Base-by-base conservation (phyloP, 805 yeast genomes). In the Ogataea nitratoaversa region DNA sequence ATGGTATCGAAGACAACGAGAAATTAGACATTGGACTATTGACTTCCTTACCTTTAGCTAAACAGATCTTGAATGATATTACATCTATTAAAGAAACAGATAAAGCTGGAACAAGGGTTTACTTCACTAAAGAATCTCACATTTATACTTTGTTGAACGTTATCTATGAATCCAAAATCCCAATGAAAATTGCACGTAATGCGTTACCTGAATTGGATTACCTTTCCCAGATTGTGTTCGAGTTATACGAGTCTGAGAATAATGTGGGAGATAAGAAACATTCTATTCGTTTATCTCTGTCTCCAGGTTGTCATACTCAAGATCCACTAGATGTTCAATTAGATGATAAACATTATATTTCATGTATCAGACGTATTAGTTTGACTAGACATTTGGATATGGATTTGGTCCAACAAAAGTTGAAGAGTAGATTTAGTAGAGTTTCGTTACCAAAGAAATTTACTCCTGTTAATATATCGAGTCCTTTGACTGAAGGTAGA, bases 231-330 rank as follows among this genome's bases (percentile, higher is more conserved):
- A 89, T 93, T 51, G 84, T 82, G 8, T 93, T 93, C 66, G 99
- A 93, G 62, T 66, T 93, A 20, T 93, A 89, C 62, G 98, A 93
- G 62, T 79, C 79, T 23, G 93, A 85, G 48, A 72, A 76, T 27
- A 68, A 74, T 28, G 70, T 75, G 8, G 82, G 83, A 8, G 80
- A 78, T 38, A 86, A 87, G 63, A 83, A 85, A 54, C 96, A 91
- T 60, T 84, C 96, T 5, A 84, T 93, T 41, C 75, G 98, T 55
- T 72, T 93, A 45, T 83, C 91, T n/a, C 72, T 93, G 52, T 85
- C 96, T 5, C 98, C 99, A 1, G 99, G 99, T 17, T 93, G 99
- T 63, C 97, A 93, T 65, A 90, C 98, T 0, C 95, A 89, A 56
- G 96, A 91, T 62, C 99, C 99, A 20, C 72, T 93, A 48, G 99